phyloP scores from a whole-genome alignment of 1,284 basidiomycete species.

The Apiotrichum laibachii region DNA sequence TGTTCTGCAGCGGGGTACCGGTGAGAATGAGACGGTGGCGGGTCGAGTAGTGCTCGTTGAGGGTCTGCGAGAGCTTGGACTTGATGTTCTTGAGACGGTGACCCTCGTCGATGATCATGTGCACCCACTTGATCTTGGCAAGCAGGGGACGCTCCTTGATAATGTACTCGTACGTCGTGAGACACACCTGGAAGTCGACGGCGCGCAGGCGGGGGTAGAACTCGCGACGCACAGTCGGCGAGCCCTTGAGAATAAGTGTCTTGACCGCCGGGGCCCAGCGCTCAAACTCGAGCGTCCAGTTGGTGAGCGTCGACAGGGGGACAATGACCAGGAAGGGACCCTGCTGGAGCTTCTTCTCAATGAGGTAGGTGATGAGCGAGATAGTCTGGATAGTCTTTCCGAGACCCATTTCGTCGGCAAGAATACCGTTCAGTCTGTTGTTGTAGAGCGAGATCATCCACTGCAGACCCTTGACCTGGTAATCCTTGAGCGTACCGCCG shows the following conservation, averaged over 20 bases:
- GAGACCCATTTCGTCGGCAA: constrained; percentile 96
- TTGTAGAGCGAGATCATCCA: constrained; percentile 95
- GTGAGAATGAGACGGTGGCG: constrained; percentile 94
- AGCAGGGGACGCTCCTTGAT: constrained; percentile 93
- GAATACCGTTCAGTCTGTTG: constrained; percentile 87
- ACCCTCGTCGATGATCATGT: constrained; percentile 99
- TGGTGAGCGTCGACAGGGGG: constrained; percentile 95
- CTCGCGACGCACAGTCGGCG: constrained; percentile 59
- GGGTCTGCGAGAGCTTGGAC: constrained; percentile 86
- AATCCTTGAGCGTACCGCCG: constrained; percentile 81
- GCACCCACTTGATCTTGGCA: constrained; percentile 92
- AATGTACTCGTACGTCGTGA: constrained; percentile 99
- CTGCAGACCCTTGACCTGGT: constrained; percentile 94
- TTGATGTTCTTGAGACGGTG: constrained; percentile 99
- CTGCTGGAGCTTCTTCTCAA: constrained; percentile 84
- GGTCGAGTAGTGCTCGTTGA: constrained; percentile 89
- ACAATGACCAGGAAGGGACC: constrained; percentile 98
- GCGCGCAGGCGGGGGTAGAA: constrained; percentile 44
- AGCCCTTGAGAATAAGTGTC: constrained; percentile 89
- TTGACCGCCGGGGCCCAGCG: constrained; percentile 92
- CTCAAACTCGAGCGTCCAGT: constrained; percentile 96
- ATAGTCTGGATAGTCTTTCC: constrained; percentile 97
- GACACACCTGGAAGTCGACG: constrained; percentile 85
- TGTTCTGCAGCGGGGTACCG: constrained; percentile 97
- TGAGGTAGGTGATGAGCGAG: constrained; percentile 91